Percentiles rank a stretch among this genome's conserved stretches.
These are phyloP conservation scores for Tremellales sp. DNA, from an alignment of 1,284 basidiomycete species.

Conservation along the genomic window DNA sequence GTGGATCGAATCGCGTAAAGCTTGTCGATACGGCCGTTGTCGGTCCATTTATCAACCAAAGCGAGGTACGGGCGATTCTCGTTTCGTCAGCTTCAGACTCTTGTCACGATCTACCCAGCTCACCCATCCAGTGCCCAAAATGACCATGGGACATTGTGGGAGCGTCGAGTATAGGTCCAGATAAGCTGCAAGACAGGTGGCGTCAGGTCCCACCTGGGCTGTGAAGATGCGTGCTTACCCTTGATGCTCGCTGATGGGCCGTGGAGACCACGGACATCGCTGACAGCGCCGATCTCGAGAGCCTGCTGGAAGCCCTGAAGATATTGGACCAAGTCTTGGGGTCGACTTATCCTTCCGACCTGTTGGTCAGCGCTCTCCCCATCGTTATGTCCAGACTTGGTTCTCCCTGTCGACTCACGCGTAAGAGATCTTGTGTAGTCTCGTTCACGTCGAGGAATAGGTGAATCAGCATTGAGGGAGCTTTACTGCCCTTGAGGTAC, in stretches of 20 bases:
- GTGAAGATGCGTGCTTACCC: constrained; percentile 14
- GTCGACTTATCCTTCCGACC: too few relatives aligned
- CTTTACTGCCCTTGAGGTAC: too few relatives aligned
- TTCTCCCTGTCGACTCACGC: not conserved
- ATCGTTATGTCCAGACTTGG: too few relatives aligned
- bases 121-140: not conserved
- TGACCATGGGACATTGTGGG: not conserved
- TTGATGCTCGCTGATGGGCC: constrained; percentile 13
- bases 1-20: constrained; percentile 18
- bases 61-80: constrained; percentile 11
- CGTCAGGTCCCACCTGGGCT: not conserved
- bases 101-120: not conserved
- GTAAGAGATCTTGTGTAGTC: not conserved
- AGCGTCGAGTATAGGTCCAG: constrained; percentile 1
- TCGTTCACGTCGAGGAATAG: not conserved
- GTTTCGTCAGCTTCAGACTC: not conserved
- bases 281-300: constrained; percentile 63
- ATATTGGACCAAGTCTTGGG: too few relatives aligned
- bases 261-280: constrained; percentile 56
- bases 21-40: constrained; percentile 7
- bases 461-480: not conserved
- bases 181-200: constrained; percentile 6
- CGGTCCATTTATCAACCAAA: not conserved
- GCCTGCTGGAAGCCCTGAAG: constrained; percentile 10
- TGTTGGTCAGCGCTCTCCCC: too few relatives aligned